Conservation (phyloP, 805 yeast genomes). For the Clavispora asparagi region DNA sequence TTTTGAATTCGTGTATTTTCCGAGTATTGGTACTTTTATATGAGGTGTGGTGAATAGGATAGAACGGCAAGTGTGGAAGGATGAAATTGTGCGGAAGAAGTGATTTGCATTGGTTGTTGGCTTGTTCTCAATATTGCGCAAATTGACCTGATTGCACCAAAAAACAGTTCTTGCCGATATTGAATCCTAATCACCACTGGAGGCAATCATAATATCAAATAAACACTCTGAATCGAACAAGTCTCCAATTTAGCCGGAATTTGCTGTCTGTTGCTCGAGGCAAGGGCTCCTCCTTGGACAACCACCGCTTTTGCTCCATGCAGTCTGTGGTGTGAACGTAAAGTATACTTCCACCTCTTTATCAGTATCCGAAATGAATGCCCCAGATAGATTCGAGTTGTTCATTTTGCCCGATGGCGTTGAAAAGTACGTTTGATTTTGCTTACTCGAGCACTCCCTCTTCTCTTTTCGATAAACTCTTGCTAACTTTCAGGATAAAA, state of each 20-base stretch:
- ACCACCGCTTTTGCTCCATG: background rate
- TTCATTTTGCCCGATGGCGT: conserved; percentile 97
- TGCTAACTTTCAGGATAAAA: conserved; percentile 48
- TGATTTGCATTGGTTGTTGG: background rate
- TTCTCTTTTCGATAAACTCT: background rate
- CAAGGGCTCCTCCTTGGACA: background rate
- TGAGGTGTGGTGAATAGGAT: too few relatives aligned
- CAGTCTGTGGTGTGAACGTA: background rate
- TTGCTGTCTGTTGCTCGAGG: background rate
- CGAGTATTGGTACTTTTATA: too few relatives aligned
- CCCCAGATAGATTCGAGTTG: conserved; percentile 98
- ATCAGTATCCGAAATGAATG: conserved; percentile 62
- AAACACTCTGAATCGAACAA: too few relatives aligned
- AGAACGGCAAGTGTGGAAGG: too few relatives aligned
- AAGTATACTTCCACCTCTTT: background rate
- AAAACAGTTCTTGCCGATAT: background rate
- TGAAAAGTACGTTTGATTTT: conserved; percentile 57
- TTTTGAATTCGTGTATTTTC: too few relatives aligned
- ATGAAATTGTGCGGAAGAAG: background rate
- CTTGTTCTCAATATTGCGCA: background rate
- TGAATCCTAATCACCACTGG: background rate
- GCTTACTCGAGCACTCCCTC: too few relatives aligned
- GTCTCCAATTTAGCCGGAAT: too few relatives aligned
- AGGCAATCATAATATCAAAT: background rate
- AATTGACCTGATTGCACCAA: background rate